Evolutionary conservation across 129 eudicot species (phyloP).

Genomic region (Ambrosia trifida): DNA sequence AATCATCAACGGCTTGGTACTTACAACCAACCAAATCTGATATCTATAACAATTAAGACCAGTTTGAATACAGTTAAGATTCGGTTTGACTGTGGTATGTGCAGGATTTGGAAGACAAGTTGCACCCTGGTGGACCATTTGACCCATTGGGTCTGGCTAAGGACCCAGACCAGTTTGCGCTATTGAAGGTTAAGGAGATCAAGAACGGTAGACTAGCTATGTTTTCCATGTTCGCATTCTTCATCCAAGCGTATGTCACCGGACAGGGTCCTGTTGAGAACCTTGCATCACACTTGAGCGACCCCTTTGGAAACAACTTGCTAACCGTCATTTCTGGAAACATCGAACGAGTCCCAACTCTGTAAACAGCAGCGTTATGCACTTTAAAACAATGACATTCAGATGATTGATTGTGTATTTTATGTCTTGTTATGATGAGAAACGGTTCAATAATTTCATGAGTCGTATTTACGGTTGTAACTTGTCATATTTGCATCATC

Average conservation of each 20-base stretch:
- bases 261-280: slow-evolving; percentile 94
- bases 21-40: not conserved
- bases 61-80: too few species aligned
- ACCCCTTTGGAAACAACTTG: slow-evolving; percentile 93
- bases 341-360: slow-evolving; percentile 77
- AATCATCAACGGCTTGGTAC: slow-evolving; percentile 90
- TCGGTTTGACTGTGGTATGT: too few species aligned
- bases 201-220: slow-evolving; percentile 93
- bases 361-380: slow-evolving; percentile 31
- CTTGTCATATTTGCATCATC: not conserved
- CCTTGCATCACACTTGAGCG: slow-evolving; percentile 79
- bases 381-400: slow-evolving; percentile 12
- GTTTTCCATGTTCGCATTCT: slow-evolving; percentile 93
- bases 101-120: slow-evolving; percentile 88
- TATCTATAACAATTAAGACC: too few species aligned
- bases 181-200: slow-evolving; percentile 94
- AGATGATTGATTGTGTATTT: not conserved
- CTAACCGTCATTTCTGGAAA: slow-evolving; percentile 75
- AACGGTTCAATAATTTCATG: not conserved
- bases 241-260: slow-evolving; percentile 87
- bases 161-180: slow-evolving; percentile 92
- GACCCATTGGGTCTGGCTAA: slow-evolving; percentile 94
- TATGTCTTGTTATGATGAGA: not conserved
- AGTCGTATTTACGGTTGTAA: not conserved
- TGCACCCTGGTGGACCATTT: slow-evolving; percentile 98